Percentiles rank a stretch among this genome's conserved stretches.
phyloP scores from a whole-genome alignment of 768 basidiomycete genomes.

The Fistulinella prunicolor region DNA sequence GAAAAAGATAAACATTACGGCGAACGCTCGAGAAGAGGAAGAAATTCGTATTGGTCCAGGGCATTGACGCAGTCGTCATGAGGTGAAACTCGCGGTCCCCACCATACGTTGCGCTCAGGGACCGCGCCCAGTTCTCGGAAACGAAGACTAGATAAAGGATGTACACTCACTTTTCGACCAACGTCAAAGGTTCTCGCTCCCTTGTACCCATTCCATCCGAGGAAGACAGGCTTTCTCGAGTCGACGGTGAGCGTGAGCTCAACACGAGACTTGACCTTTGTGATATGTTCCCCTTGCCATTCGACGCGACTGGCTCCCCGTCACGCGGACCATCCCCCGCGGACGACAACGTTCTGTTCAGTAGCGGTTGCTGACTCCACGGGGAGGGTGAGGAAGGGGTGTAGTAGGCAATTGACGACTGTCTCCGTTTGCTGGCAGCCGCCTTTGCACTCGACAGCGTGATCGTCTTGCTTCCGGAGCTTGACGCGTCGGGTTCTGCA shows the following conservation, averaged over 20 bases:
- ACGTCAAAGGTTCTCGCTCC: conserved; percentile 49
- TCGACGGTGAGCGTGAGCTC: conserved; percentile 12
- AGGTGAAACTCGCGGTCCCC: too few relatives aligned
- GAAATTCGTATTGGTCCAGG: background rate
- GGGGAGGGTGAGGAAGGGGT: conserved; percentile 28
- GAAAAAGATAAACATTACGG: background rate
- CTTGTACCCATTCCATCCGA: conserved; percentile 4
- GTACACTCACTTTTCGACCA: conserved; percentile 65
- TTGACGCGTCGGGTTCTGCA: background rate
- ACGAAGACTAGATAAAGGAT: background rate
- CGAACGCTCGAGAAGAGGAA: background rate
- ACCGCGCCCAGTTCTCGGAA: background rate
- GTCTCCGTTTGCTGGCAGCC: conserved; percentile 16
- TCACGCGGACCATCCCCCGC: conserved; percentile 2
- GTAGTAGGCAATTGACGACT: conserved; percentile 29
- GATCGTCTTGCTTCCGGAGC: background rate
- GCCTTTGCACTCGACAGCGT: background rate
- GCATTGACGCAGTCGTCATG: too few relatives aligned
- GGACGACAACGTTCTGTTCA: conserved; percentile 2
- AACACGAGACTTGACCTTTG: conserved; percentile 21
- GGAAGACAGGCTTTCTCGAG: conserved; percentile 19
- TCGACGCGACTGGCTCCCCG: background rate
- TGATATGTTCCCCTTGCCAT: conserved; percentile 13
- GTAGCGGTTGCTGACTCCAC: conserved; percentile 12
- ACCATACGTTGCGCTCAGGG: too few relatives aligned